A percentile compares a stretch with the other conserved stretches of the same genome.
phyloP scores from a whole-genome alignment of 768 basidiomycete genomes.

The Pisolithus sp. region DNA sequence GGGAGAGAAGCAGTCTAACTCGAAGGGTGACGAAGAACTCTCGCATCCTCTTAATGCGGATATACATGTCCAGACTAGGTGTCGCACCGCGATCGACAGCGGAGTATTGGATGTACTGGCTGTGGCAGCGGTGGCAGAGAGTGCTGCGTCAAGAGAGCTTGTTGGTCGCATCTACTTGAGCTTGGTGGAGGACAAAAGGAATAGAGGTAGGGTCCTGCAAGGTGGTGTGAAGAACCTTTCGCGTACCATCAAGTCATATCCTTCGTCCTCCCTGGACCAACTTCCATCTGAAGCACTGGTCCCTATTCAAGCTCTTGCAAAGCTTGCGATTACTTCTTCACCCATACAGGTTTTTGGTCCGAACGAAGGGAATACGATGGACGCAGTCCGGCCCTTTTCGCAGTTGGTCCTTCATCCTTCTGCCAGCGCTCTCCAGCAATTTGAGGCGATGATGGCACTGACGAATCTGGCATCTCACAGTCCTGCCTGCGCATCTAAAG shows the following conservation, averaged over 20 bases:
- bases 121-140: conserved; percentile 54
- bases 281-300: conserved; percentile 26
- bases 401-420: conserved; percentile 62
- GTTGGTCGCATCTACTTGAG: conserved; percentile 61
- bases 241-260: conserved; percentile 46
- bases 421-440: conserved; percentile 72
- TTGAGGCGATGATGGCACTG: conserved; percentile 93
- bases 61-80: conserved; percentile 54
- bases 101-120: conserved; percentile 63
- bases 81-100: conserved; percentile 48
- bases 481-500: conserved; percentile 55
- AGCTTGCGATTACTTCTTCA: conserved; percentile 87
- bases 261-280: conserved; percentile 29
- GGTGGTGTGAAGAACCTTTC: conserved; percentile 64
- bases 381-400: conserved; percentile 79
- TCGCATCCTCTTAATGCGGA: conserved; percentile 53
- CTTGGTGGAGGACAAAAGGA: conserved; percentile 70
- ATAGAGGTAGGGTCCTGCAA: conserved; percentile 70
- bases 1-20: conserved; percentile 29
- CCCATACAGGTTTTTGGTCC: conserved; percentile 91
- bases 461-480: conserved; percentile 88
- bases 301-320: conserved; percentile 84
- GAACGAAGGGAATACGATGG: conserved; percentile 64
- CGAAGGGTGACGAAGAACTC: conserved; percentile 23
- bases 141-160: conserved; percentile 50